Base-by-base conservation (phyloP, 2,329 filamentous ascomycete species). In the Trichoderma gracile region DNA sequence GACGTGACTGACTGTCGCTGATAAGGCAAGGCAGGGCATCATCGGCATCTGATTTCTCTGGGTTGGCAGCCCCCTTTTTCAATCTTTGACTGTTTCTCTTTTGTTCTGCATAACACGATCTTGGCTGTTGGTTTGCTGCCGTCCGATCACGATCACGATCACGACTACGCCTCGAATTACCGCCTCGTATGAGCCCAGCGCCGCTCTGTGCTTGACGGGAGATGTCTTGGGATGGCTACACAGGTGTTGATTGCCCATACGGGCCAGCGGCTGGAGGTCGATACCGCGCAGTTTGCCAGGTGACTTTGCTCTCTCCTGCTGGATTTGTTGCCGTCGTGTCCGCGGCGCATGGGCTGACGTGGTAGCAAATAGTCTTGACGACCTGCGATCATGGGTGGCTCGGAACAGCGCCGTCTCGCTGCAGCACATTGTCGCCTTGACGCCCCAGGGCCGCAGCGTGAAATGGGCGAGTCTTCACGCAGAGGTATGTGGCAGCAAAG, bases 191-290 rank as follows among this genome's bases (percentile, higher is more conserved):
- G 55, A 45, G 71, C 71, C 61, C 67, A 68, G 69, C 68, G 69
- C 72, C 69, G 72, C 69, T 69, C 69, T 63, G 56, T 68, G 69
- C 70, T 71, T 65, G 66, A 72, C 71, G 72, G 76, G 79, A 79
- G 73, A 83, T 84, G 82, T 80, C 80, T 81, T 79, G 85, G 82
- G 79, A 96, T 96, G 92, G 90, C 91, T 81, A 86, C 94, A 77
- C 88, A 92, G 81, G 89, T 97, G 79, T 91, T 92, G 82, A 89
- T 97, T 76, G 93, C 92, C 84, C 93, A 96, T 81, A 93, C 91
- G 78, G 94, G 94, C 82, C 89, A 92, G 83, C 89, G 89, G 79
- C 84, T 97, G 75, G 84, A 88, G 76, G 85, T 91, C 76, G 91
- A 96, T 79, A 86, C 89, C 70, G 84, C 88, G 68, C 86, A 87